Base-by-base conservation (phyloP, 495 filamentous ascomycete genomes). In the Aspergillus mulundensis region DNA sequence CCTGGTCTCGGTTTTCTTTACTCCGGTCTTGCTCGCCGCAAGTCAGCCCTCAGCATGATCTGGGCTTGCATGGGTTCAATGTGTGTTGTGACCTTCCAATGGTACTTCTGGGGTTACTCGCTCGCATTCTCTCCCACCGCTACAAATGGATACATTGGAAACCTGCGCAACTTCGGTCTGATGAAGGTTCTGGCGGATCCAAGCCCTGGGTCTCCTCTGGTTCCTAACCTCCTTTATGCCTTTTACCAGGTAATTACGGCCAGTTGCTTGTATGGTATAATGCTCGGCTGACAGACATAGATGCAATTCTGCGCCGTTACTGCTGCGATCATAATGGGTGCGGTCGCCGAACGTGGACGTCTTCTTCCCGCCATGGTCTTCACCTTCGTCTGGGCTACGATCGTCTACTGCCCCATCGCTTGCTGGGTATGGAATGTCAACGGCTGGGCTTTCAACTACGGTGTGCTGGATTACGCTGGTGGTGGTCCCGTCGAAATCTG, bases 401-500 rank as follows among this genome's bases (percentile, higher is more conserved):
- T 97, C 53, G 94, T 97, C 48, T 98, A 98, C 82, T 97, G 94
- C 73, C 94, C 94, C 0, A 72, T 98, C 54, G 89, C 90, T 53
- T 96, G 87, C 79, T 98, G 94, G 94, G 87, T 80, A 19, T 98
- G 94, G 94, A 93, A 94, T 64, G 73, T 84, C 59, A 93, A 95
- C 66, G 94, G 94, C 32, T 98, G 94, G 94, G 90, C 77, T 21
- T 95, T 78, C 78, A 86, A 87, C 44, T 96, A 91, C 67, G 95
- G 95, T 56, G 93, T 95, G 40, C 77, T 96, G 66, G 94, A 98
- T 74, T 98, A 97, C 63, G 94, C 94, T 50, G 94, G 94, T 63
- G 94, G 94, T 61, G 94, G 93, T 28, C 95, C 94, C 65, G 94
- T 98, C 83, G 94, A 98, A 74, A 97, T 98, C 57, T 90, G 84